Base-by-base conservation (phyloP, 78 protist species). In the Chrysochromulina tobinii region DNA sequence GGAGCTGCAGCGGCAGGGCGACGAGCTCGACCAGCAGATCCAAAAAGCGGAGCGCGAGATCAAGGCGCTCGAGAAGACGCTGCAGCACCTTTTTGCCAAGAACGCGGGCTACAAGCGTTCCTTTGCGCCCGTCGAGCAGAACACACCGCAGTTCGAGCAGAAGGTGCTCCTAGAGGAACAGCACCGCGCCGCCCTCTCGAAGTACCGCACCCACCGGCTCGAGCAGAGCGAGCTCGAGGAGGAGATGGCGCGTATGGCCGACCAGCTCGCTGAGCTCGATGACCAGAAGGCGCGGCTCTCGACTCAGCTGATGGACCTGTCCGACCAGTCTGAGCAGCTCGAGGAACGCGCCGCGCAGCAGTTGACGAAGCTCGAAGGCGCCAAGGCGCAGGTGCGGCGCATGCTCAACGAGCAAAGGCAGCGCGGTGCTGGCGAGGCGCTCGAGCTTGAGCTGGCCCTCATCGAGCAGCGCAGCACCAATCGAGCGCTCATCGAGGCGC, bases 1-100 rank as follows among this genome's bases (percentile, higher is more conserved):
- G 72, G 89, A 93, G 72, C 93, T 95, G 90, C 94, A 89, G 48
- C 67, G 61, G 0, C 66, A 83, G 20, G 88, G 95, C 6, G 97
- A 95, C 67, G 79, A 53, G 69, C 75, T 95, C 61, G 93, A 94
- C 54, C 38, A 20, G 14, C 6, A 89, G 59, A 95, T 94, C 81
- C 54, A 23, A 18, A 25, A 27, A 57, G 79, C 38, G 17, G 91
- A 87, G 77, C 50, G 58, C 7, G 96, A 95, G 89, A 27, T 87
- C 5, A 0, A 5, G 6, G 88, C 64, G 58, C 89, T 95, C 69
- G 90, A 93, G 23, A 91, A 68, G 66, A 89, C 95, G 55, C 53
- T 95, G 25, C 25, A 25, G 27, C 66, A 83, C 9, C 88, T 83
- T 14, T 51, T 51, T 64, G 61, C 61, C 48, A 79, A 79, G 87